Base-by-base conservation (phyloP, 2,329 filamentous ascomycete species). In the Elsinoe necatrix region DNA sequence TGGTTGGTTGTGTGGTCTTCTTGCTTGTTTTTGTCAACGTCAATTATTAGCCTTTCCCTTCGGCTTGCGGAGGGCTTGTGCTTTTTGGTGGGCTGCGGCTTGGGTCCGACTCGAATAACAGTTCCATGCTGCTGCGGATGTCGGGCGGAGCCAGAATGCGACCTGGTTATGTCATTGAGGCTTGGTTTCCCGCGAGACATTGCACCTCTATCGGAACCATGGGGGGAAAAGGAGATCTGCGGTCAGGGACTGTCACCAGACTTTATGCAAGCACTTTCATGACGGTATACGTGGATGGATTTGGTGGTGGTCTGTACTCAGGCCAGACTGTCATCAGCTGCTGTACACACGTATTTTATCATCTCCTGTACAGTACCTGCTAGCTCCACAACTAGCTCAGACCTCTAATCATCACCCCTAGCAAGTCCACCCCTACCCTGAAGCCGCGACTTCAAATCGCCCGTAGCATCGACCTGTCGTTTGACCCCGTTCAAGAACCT, bases 401-500 rank as follows among this genome's bases (percentile, higher is more conserved):
- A 52, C 29, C 43, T 35, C 37, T 55, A 56, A 16, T 57, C 60
- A 42, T 54, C 56, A 35, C 52, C 14, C 21, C 56, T 57, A 39
- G 54, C 56, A 25, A 61, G 23, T 4, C 60, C 58, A 34, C 51
- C 47, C 48, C 58, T 58, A 8, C 58, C 60, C 14, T 56, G 58
- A 34, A 61, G 27, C 21, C 60, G 54, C 16, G 54, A 54, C 12
- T 48, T 57, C 41, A 61, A 31, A 23, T 61, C 48, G 5, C 54
- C 54, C 9, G 54, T 56, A n/a, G 34, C 63, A 54, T 68, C 67
- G 18, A 67, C 68, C 42, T 68, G 63, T 14, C 63, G 60, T 25
- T 67, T 61, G 11, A 72, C 60, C 18, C 61, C 63, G 37, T 64
- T 64, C n/a, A 72, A 66, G 50, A 73, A 73, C 14, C 62, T 62